phyloP scores from a whole-genome alignment of 345 rosid genomes.

The Corymbia maculata region DNA sequence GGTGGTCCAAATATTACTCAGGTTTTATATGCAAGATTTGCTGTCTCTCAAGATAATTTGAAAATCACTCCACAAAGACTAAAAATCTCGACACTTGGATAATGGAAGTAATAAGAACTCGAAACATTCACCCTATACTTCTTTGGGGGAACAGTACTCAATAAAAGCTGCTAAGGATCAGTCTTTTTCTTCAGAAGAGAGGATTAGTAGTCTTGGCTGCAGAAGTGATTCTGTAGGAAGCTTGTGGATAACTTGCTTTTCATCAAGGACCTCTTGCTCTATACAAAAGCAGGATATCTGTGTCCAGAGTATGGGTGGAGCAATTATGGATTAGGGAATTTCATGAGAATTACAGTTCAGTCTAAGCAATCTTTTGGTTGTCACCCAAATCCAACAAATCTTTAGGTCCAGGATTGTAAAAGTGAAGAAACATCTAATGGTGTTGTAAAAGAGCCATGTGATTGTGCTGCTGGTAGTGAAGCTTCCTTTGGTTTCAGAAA shows the following conservation, averaged over 20 bases:
- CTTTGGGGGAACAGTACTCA: constrained; percentile 20
- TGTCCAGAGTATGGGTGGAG: not conserved
- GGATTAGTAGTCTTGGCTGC: constrained; percentile 15
- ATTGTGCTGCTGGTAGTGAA: constrained; percentile 10
- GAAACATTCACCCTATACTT: constrained; percentile 19
- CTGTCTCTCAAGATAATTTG: constrained; percentile 7
- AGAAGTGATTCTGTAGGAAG: constrained; percentile 40
- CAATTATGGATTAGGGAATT: constrained; percentile 15
- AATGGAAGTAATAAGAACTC: constrained; percentile 15
- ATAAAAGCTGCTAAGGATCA: constrained; percentile 6
- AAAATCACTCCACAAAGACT: constrained; percentile 15
- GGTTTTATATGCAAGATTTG: constrained; percentile 11
- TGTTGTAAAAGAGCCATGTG: constrained; percentile 7
- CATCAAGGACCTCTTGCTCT: constrained; percentile 25
- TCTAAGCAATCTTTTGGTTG: constrained; percentile 1
- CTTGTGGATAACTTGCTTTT: constrained; percentile 72
- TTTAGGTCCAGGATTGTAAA: constrained; percentile 3
- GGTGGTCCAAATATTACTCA: constrained; percentile 16
- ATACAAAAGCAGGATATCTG: constrained; percentile 7
- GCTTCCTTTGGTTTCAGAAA: constrained; percentile 19
- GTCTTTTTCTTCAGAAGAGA: constrained; percentile 23
- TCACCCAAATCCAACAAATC: not conserved
- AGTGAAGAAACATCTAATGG: not conserved
- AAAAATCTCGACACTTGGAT: constrained; percentile 13
- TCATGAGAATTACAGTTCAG: constrained; percentile 6